Conservation (phyloP, 495 filamentous ascomycete species). For the Penicillium canescens region DNA sequence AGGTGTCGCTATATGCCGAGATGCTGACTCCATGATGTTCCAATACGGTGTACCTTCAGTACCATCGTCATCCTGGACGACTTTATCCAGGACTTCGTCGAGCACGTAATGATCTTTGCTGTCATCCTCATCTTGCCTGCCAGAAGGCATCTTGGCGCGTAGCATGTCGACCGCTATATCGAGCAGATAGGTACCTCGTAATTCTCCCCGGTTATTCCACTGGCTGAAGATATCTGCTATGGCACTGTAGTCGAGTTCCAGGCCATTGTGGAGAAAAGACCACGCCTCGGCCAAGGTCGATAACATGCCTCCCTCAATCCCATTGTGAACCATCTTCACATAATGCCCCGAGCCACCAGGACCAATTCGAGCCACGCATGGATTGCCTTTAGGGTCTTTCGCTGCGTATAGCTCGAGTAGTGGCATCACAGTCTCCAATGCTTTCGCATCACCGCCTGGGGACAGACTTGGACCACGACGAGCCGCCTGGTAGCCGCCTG, state of each 20-base stretch:
- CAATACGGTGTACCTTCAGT: conserved; percentile 70
- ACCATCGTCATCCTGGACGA: conserved; percentile 68
- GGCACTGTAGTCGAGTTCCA: conserved; percentile 61
- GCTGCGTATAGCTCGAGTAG: conserved; percentile 60
- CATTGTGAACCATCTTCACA: conserved; percentile 78
- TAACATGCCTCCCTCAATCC: conserved; percentile 72
- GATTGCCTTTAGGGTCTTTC: conserved; percentile 56
- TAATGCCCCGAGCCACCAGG: conserved; percentile 67
- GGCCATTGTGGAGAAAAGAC: conserved; percentile 58
- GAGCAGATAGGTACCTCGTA: conserved; percentile 62
- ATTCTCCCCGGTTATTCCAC: conserved; percentile 60
- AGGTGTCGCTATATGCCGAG: conserved; percentile 63
- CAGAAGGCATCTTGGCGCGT: conserved; percentile 35
- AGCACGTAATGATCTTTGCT: conserved; percentile 49
- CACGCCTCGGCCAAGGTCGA: conserved; percentile 62
- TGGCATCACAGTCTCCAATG: conserved; percentile 59
- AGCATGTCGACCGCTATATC: conserved; percentile 67
- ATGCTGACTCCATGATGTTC: conserved; percentile 60
- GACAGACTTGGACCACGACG: conserved; percentile 64
- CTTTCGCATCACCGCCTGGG: conserved; percentile 58
- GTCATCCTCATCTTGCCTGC: conserved; percentile 43
- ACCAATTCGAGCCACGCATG: conserved; percentile 62
- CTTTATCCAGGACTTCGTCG: conserved; percentile 67
- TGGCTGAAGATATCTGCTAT: conserved; percentile 58
- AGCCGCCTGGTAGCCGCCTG: conserved; percentile 68